phyloP scores from a whole-genome alignment of 805 yeast species.

The Ogataea salicorniae region DNA sequence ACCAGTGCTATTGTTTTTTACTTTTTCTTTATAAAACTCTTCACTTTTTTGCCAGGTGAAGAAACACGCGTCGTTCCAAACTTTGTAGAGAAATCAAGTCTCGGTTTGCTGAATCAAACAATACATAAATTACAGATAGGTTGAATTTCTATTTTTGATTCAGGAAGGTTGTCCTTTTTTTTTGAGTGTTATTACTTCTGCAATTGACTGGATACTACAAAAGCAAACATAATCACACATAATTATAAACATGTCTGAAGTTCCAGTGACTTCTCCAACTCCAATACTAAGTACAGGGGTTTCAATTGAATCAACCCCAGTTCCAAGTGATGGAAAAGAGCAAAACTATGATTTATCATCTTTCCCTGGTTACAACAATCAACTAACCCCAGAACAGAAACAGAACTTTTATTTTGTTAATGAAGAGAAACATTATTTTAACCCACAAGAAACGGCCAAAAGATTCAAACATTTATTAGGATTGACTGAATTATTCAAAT shows the following conservation, averaged over 20 bases:
- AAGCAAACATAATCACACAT: no score
- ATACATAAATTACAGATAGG: no score
- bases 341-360: conserved; percentile 8
- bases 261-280: conserved; percentile 1
- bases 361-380: conserved; percentile 10
- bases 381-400: conserved; percentile 8
- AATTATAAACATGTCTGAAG: no score
- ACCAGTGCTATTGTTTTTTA: conserved; percentile 69
- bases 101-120: no score
- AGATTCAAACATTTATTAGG: conserved; percentile 78
- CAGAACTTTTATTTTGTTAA: conserved; percentile 29
- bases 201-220: no score
- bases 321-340: neutral
- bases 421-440: conserved; percentile 33
- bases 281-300: conserved; percentile 11
- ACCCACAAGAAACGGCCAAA: conserved; percentile 63
- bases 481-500: conserved; percentile 80
- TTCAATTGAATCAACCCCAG: conserved; percentile 10
- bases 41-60: no score
- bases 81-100: no score
- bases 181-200: no score
- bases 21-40: conserved; percentile 9
- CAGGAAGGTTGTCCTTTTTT: no score
- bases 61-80: no score
- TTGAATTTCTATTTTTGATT: no score